These are phyloP conservation scores for Prunus yedoensis DNA, from an alignment of 331 rosid species.

Conservation along the genomic window DNA sequence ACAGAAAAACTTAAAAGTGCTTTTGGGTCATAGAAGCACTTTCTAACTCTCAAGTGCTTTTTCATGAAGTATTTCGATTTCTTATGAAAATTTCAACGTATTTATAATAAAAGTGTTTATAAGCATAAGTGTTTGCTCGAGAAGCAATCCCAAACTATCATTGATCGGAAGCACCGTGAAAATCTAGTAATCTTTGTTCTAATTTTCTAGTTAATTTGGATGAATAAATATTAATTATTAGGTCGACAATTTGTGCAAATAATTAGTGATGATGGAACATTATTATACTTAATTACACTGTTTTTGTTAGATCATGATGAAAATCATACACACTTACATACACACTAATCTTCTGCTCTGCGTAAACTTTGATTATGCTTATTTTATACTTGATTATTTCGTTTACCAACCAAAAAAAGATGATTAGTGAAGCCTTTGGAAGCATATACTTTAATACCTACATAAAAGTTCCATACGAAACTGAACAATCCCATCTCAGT, in stretches of 20 bases:
- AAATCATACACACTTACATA: background rate
- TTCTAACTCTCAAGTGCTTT: no score
- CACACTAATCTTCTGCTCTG: background rate
- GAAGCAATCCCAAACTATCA: background rate
- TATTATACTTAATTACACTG: background rate
- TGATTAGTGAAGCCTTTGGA: no score
- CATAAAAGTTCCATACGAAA: background rate
- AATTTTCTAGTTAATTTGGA: slow-evolving; percentile 7
- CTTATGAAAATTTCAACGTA: no score
- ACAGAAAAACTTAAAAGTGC: no score
- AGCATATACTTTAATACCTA: no score
- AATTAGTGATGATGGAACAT: slow-evolving; percentile 1
- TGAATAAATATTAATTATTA: background rate
- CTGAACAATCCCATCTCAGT: background rate
- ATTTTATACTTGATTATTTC: no score
- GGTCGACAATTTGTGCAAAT: slow-evolving; percentile 16
- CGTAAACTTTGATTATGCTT: slow-evolving; percentile 6
- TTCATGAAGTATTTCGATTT: no score
- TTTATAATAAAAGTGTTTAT: no score
- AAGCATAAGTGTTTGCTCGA: rapidly evolving
- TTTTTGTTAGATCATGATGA: background rate
- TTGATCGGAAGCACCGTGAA: slow-evolving; percentile 42
- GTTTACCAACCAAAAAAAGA: background rate
- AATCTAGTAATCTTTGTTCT: slow-evolving; percentile 38
- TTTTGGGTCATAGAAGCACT: background rate